phyloP scores from a whole-genome alignment of 2,329 filamentous ascomycete species.

The Epichloe brachyelytri region DNA sequence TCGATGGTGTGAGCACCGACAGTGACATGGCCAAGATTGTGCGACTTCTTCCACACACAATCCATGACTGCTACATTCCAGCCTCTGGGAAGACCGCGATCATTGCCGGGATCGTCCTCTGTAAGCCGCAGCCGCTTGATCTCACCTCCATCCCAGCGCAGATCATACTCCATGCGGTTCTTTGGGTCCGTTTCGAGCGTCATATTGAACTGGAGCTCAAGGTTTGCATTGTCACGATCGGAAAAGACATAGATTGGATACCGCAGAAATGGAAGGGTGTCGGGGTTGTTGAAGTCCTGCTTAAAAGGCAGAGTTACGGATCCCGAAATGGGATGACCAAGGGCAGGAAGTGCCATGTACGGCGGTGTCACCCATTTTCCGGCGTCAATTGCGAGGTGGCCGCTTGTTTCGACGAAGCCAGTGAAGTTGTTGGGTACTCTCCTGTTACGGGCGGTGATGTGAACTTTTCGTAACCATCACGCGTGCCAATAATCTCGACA shows the following conservation, averaged over 20 bases:
- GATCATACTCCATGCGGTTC: conserved; percentile 34
- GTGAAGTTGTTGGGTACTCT: conserved; percentile 19
- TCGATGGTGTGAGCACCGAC: conserved; percentile 18
- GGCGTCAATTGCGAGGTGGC: conserved; percentile 22
- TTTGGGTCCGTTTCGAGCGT: conserved; percentile 38
- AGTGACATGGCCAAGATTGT: conserved; percentile 12
- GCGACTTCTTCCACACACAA: conserved; percentile 33
- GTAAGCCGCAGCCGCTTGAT: conserved; percentile 19
- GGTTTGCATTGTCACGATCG: conserved; percentile 10
- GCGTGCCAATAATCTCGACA: conserved; percentile 23
- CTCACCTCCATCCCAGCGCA: conserved; percentile 31
- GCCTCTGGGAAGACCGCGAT: conserved; percentile 29
- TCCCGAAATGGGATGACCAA: conserved; percentile 16
- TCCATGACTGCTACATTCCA: conserved; percentile 38
- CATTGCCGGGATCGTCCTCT: conserved; percentile 11
- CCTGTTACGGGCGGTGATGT: conserved; percentile 12
- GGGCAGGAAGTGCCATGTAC: conserved; percentile 17
- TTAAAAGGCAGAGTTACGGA: conserved; percentile 11
- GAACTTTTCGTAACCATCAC: conserved; percentile 24
- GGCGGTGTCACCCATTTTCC: conserved; percentile 12
- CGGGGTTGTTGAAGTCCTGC: conserved; percentile 8
- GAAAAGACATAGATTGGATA: conserved; percentile 21
- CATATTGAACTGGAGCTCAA: conserved; percentile 24
- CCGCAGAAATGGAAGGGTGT: conserved; percentile 11
- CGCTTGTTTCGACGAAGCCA: conserved; percentile 22